Conservation (phyloP, 768 basidiomycete species). For the Candolleomyces aberdarensis region DNA sequence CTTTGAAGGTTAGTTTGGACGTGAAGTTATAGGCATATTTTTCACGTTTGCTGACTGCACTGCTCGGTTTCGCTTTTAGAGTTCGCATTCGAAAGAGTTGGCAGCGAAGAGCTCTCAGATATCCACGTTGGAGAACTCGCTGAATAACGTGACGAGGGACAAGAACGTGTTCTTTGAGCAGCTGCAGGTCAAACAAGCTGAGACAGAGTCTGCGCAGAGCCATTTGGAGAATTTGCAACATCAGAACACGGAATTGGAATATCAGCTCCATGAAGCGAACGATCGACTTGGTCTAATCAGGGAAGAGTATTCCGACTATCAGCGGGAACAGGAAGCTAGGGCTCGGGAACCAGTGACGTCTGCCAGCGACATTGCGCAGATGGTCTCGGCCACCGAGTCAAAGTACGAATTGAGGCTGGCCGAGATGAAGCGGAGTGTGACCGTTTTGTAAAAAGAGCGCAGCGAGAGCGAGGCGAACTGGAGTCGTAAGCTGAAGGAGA, state of each 20-base stretch:
- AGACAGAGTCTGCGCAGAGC: conserved; percentile 78
- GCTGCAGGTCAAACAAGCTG: conserved; percentile 84
- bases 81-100: conserved; percentile 65
- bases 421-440: conserved; percentile 65
- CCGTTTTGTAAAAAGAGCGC: conserved; percentile 73
- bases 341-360: conserved; percentile 44
- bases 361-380: conserved; percentile 66
- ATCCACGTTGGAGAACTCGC: conserved; percentile 62
- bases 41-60: not conserved
- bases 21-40: not conserved
- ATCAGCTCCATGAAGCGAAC: conserved; percentile 76
- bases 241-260: conserved; percentile 81
- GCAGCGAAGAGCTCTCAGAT: conserved; percentile 59
- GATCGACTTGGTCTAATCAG: conserved; percentile 70
- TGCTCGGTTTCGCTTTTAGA: conserved; percentile 36
- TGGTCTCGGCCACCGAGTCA: conserved; percentile 70
- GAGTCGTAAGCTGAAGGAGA: conserved; percentile 79
- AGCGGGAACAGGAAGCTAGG: conserved; percentile 51
- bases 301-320: conserved; percentile 67
- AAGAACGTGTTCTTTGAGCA: conserved; percentile 84
- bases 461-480: conserved; percentile 87
- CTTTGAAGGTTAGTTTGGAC: conserved; percentile 57
- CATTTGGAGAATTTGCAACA: conserved; percentile 73
- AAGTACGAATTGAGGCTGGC: conserved; percentile 75
- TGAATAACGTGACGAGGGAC: conserved; percentile 67